Percentiles rank a stretch among this genome's conserved stretches.
Evolutionary conservation across 108 stramenopile species (phyloP).

Genomic region (Cyclotella choctawhatcheeana): DNA sequence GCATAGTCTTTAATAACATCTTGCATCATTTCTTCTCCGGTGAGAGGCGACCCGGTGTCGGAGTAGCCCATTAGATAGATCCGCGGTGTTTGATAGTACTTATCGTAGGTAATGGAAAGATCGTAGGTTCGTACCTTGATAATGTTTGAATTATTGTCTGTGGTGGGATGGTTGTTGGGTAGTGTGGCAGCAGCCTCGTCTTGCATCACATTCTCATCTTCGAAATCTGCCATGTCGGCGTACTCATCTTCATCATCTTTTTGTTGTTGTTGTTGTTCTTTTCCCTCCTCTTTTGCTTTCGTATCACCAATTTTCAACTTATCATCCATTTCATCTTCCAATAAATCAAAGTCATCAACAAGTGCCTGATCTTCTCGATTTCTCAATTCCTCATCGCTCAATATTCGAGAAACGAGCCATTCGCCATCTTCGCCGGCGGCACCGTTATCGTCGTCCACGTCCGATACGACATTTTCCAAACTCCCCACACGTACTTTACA

Average conservation of each 20-base stretch:
- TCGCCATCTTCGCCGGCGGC: conserved; percentile 60
- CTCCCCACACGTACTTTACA: conserved; percentile 75
- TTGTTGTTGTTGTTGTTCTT: conserved; percentile 28
- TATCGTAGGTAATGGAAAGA: conserved; percentile 97
- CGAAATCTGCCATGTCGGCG: conserved; percentile 91
- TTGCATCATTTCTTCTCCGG: conserved; percentile 93
- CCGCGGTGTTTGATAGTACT: conserved; percentile 98
- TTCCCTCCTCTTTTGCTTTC: conserved; percentile 11
- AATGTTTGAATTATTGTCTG: conserved; percentile 56
- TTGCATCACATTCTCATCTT: conserved; percentile 78
- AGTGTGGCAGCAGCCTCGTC: conserved; percentile 73
- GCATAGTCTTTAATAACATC: conserved; percentile 99
- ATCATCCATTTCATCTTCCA: conserved; percentile 78
- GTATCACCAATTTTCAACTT: conserved; percentile 34
- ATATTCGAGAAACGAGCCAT: conserved; percentile 72
- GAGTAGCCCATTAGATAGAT: conserved; percentile 96
- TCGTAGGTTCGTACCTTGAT: conserved; percentile 94
- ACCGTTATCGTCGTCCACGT: conserved; percentile 23
- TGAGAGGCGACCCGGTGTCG: conserved; percentile 80
- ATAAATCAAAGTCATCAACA: conserved; percentile 88
- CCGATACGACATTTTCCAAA: conserved; percentile 71
- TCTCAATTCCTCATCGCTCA: conserved; percentile 41
- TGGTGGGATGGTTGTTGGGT: conserved; percentile 10
- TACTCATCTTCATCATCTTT: conserved; percentile 93
- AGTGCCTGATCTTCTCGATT: conserved; percentile 47